phyloP scores from a whole-genome alignment of 495 filamentous ascomycete genomes.

The Neurospora sp. region DNA sequence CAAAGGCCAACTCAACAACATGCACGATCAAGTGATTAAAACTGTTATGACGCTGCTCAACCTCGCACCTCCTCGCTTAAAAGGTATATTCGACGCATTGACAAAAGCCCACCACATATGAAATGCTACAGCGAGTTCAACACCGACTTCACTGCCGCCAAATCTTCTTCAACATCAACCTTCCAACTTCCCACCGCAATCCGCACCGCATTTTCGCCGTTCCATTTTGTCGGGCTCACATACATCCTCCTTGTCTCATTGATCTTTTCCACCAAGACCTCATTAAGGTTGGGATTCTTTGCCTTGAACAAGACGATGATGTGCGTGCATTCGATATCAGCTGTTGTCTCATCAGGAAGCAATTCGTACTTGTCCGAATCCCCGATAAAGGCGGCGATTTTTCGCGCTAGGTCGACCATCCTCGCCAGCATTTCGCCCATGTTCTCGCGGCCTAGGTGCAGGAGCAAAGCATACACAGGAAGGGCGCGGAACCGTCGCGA shows the following conservation, averaged over 20 bases:
- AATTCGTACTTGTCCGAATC: constrained; percentile 50
- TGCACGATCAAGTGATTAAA: not conserved
- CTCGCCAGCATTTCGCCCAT: constrained; percentile 60
- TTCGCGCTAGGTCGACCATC: constrained; percentile 61
- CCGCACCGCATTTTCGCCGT: constrained; percentile 57
- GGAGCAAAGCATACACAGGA: constrained; percentile 72
- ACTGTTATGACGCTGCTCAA: not conserved
- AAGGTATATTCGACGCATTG: not conserved
- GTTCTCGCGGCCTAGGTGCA: constrained; percentile 63
- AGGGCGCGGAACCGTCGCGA: constrained; percentile 83
- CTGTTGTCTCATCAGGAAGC: constrained; percentile 39
- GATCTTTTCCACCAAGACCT: constrained; percentile 53
- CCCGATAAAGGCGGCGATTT: constrained; percentile 51
- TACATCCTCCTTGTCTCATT: constrained; percentile 69
- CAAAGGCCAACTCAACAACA: not conserved
- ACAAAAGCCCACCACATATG: not conserved
- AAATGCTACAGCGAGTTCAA: constrained; percentile 16
- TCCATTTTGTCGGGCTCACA: constrained; percentile 74
- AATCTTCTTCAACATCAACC: constrained; percentile 46
- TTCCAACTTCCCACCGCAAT: constrained; percentile 83
- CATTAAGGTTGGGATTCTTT: constrained; percentile 55
- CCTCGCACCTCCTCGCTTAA: not conserved
- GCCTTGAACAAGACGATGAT: constrained; percentile 78
- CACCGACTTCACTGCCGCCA: constrained; percentile 39
- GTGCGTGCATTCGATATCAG: constrained; percentile 38